A percentile compares a stretch with the other conserved stretches of the same genome.
phyloP scores from a whole-genome alignment of 176 grass and related monocot genomes.

The Sorghum bicolor region DNA sequence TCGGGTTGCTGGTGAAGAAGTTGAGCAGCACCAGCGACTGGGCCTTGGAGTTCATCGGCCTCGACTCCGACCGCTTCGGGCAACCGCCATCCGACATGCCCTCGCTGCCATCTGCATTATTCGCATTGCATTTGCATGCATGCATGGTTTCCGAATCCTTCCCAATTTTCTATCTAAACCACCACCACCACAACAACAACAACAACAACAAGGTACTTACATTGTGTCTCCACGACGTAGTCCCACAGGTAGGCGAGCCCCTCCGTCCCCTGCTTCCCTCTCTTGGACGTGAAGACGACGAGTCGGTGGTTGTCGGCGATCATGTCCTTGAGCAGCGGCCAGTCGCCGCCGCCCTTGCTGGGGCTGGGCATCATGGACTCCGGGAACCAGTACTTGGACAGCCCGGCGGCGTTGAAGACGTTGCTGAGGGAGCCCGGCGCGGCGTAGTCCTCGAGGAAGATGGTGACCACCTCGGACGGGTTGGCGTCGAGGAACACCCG shows the following conservation, averaged over 20 bases:
- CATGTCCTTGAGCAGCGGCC: constrained; percentile 78
- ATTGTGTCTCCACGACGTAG: constrained; percentile 75
- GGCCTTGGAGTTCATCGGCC: constrained; percentile 46
- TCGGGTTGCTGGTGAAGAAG: constrained; percentile 73
- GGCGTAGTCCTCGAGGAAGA: constrained; percentile 86
- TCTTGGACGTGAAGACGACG: constrained; percentile 75
- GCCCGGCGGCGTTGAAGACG: constrained; percentile 45
- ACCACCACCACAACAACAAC: no score
- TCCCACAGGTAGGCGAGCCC: constrained; percentile 55
- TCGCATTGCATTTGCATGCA: not conserved
- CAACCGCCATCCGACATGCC: constrained; percentile 43
- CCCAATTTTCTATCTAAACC: no score
- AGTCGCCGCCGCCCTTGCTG: constrained; percentile 35
- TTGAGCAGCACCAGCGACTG: constrained; percentile 78
- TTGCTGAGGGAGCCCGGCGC: constrained; percentile 33
- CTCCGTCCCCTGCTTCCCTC: constrained; percentile 51
- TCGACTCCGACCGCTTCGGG: constrained; percentile 46
- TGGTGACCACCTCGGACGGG: constrained; percentile 61
- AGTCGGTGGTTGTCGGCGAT: constrained; percentile 51
- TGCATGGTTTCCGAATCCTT: not conserved
- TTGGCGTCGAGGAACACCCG: constrained; percentile 57
- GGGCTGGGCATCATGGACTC: constrained; percentile 29
- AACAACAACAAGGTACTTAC: no score
- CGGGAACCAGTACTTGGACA: constrained; percentile 57
- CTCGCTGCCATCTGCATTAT: constrained; percentile 38